phyloP scores from a whole-genome alignment of 2,329 filamentous ascomycete genomes.

The Metarhizium robertsii region DNA sequence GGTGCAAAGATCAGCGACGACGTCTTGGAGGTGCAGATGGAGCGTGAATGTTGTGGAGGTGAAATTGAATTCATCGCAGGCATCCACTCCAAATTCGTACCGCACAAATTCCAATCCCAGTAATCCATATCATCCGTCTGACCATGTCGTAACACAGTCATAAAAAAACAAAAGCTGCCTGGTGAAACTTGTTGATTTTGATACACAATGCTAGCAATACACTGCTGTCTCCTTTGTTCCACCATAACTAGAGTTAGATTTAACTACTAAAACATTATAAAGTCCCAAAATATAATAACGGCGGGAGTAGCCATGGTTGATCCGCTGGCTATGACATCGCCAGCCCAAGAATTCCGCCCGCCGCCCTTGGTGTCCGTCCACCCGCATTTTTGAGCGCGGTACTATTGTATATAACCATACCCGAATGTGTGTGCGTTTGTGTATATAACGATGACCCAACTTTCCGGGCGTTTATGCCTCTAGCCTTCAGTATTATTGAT shows the following conservation, averaged over 20 bases:
- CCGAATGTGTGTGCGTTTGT: neutral
- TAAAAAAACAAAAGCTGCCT: neutral
- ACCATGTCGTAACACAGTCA: no score
- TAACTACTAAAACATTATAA: slow-evolving; percentile 4
- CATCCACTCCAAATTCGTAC: no score
- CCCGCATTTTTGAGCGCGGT: neutral
- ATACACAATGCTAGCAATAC: neutral
- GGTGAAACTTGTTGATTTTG: neutral
- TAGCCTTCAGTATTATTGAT: neutral
- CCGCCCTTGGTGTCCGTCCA: neutral
- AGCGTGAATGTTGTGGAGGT: no score
- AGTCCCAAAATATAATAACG: slow-evolving; percentile 2
- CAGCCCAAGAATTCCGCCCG: neutral
- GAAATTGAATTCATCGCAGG: no score
- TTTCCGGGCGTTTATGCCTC: neutral
- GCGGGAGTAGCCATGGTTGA: neutral
- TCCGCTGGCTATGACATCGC: neutral
- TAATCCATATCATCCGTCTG: no score
- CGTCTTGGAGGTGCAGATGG: neutral
- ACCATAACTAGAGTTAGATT: slow-evolving; percentile 3
- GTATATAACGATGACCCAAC: neutral
- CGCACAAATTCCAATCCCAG: no score
- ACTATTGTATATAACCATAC: neutral
- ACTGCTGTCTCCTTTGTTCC: neutral
- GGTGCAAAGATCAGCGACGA: neutral